Percentiles rank a stretch among this genome's conserved stretches.
Evolutionary conservation across 345 rosid genomes (phyloP).

Genomic region (Lepidium africanum): DNA sequence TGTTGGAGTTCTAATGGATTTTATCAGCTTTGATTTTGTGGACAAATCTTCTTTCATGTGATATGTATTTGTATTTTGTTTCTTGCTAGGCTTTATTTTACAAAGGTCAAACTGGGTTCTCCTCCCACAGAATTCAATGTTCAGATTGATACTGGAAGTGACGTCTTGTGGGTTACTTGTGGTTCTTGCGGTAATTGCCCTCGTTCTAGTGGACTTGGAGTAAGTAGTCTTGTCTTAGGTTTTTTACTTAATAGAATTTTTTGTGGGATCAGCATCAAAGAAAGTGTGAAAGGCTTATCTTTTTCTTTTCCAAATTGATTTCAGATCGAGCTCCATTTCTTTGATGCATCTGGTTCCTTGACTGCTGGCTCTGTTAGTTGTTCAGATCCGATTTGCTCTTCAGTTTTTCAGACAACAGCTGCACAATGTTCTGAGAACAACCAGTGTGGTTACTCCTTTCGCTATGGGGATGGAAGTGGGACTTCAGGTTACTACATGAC

Average conservation of each 20-base stretch:
- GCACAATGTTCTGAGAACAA: constrained; percentile 61
- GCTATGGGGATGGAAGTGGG: constrained; percentile 94
- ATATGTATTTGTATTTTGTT: constrained; percentile 10
- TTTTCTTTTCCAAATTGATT: neutral
- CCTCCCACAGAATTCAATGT: constrained; percentile 95
- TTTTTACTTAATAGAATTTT: neutral
- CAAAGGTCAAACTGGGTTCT: constrained; percentile 87
- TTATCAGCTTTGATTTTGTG: neutral
- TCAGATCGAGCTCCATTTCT: constrained; percentile 77
- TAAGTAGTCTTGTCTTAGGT: constrained; percentile 30
- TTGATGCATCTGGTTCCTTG: constrained; percentile 61
- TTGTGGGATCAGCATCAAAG: neutral
- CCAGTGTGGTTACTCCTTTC: constrained; percentile 78
- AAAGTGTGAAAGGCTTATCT: constrained; percentile 1
- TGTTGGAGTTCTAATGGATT: constrained; percentile 22
- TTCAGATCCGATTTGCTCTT: constrained; percentile 45
- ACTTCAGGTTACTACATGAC: constrained; percentile 79
- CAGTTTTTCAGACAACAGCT: constrained; percentile 52
- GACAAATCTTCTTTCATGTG: neutral
- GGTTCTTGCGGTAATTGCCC: constrained; percentile 80
- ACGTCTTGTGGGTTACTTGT: constrained; percentile 87
- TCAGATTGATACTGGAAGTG: constrained; percentile 98
- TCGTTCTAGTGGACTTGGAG: constrained; percentile 83
- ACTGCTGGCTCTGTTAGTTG: constrained; percentile 54
- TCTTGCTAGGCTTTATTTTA: constrained; percentile 76